A percentile compares a stretch with the other conserved stretches of the same genome.
Evolutionary conservation across 2,329 filamentous ascomycete species (phyloP).

Genomic region (Laburnicola sp.): DNA sequence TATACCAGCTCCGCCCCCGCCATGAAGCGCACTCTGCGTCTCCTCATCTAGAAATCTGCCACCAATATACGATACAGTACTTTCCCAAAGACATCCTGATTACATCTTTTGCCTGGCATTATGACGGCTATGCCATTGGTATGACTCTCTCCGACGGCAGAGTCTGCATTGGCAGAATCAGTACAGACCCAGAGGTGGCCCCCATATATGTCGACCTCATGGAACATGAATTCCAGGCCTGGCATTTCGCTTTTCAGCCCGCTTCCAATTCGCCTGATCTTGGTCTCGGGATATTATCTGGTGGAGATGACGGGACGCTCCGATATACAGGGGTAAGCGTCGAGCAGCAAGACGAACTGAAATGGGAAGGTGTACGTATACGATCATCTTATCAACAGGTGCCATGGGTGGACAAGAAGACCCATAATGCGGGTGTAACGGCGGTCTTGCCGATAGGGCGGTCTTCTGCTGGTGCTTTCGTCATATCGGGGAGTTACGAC

Average conservation of each 20-base stretch:
- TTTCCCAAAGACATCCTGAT: conserved; percentile 65
- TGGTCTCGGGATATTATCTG: conserved; percentile 62
- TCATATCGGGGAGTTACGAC: conserved; percentile 91
- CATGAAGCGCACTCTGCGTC: not conserved
- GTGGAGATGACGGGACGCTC: conserved; percentile 75
- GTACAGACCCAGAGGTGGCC: conserved; percentile 40
- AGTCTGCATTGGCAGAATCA: conserved; percentile 50
- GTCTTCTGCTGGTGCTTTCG: conserved; percentile 51
- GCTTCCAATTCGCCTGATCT: conserved; percentile 35
- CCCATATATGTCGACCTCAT: conserved; percentile 28
- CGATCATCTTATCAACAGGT: conserved; percentile 18
- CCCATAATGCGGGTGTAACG: conserved; percentile 83
- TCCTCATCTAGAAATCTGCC: conserved; percentile 31
- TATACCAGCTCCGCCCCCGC: conserved; percentile 57
- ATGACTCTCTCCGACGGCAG: conserved; percentile 71
- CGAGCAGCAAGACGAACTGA: conserved; percentile 9
- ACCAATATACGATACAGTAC: conserved; percentile 51
- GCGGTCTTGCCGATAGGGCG: conserved; percentile 74
- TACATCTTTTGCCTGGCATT: conserved; percentile 75
- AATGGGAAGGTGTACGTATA: conserved; percentile 1
- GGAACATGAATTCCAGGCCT: conserved; percentile 66
- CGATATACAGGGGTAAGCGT: conserved; percentile 39
- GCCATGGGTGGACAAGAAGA: conserved; percentile 56
- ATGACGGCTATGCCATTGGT: conserved; percentile 60
- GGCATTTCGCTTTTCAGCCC: conserved; percentile 64